These are phyloP conservation scores for Cylindrotheca closterium DNA, from an alignment of 108 stramenopile genomes.

Conservation along the genomic window DNA sequence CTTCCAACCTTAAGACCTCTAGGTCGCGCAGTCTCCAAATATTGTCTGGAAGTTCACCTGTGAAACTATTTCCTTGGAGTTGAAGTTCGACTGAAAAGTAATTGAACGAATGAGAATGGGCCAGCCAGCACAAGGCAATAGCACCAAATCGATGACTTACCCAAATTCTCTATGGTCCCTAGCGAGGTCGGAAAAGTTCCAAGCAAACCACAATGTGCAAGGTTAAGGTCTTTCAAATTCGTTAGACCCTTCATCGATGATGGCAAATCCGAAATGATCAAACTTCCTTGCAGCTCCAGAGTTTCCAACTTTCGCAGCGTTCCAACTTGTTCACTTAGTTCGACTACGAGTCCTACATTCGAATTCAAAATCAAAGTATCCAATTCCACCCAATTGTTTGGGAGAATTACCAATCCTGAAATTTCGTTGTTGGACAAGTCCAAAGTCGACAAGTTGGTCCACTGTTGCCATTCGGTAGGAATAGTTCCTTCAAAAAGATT, in stretches of 20 bases:
- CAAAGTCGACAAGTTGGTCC: slow-evolving; percentile 15
- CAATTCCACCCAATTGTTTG: slow-evolving; percentile 14
- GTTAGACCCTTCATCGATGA: slow-evolving; percentile 23
- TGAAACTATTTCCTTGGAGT: slow-evolving; percentile 6
- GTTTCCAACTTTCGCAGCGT: slow-evolving; percentile 10
- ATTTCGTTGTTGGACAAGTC: slow-evolving; percentile 9
- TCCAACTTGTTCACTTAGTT: slow-evolving; percentile 12
- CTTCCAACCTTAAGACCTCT: slow-evolving; percentile 7
- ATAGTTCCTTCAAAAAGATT: slow-evolving; percentile 13
- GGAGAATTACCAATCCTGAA: background rate
- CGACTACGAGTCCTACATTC: slow-evolving; percentile 12
- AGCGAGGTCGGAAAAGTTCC: slow-evolving; percentile 43
- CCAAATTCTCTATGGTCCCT: slow-evolving; percentile 15
- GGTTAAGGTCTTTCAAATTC: slow-evolving; percentile 32
- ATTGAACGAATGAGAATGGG: background rate
- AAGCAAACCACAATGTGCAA: slow-evolving; percentile 41
- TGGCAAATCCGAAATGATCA: slow-evolving; percentile 8
- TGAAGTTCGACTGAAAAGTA: slow-evolving; percentile 18
- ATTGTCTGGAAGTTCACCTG: slow-evolving; percentile 16
- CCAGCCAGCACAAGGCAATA: background rate
- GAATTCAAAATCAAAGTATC: slow-evolving; percentile 11
- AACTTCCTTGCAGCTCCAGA: slow-evolving; percentile 9
- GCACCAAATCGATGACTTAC: slow-evolving; percentile 12
- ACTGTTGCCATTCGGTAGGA: slow-evolving; percentile 1
- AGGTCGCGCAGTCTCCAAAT: slow-evolving; percentile 34